Percentiles rank a stretch among this genome's conserved stretches.
These are phyloP conservation scores for Lanmaoa rubissima DNA, from an alignment of 768 basidiomycete species.

Conservation along the genomic window DNA sequence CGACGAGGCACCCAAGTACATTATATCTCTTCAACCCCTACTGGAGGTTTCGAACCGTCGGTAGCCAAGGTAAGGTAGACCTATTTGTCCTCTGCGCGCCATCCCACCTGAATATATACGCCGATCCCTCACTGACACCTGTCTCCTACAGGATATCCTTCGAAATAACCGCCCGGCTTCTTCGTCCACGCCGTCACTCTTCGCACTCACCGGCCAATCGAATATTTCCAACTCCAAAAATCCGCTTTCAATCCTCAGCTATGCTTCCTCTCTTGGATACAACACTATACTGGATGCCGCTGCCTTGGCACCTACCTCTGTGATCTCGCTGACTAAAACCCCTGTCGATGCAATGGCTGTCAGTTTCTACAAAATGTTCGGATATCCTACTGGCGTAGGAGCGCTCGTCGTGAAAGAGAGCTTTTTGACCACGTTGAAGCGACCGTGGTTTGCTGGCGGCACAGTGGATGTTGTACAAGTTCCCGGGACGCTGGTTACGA, in stretches of 20 bases:
- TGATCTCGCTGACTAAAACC: conserved; percentile 60
- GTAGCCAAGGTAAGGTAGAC: conserved; percentile 53
- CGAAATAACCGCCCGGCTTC: conserved; percentile 45
- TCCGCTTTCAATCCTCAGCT: conserved; percentile 58
- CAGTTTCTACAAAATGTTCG: conserved; percentile 91
- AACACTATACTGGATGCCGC: conserved; percentile 79
- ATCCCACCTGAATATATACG: conserved; percentile 18
- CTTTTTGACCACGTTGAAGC: conserved; percentile 56
- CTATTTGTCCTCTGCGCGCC: not conserved
- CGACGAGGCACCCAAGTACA: conserved; percentile 52
- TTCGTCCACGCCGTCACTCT: conserved; percentile 48
- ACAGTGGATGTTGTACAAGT: conserved; percentile 83
- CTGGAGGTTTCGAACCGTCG: conserved; percentile 61
- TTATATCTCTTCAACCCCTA: conserved; percentile 63
- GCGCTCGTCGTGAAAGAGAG: conserved; percentile 72
- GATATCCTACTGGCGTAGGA: conserved; percentile 82
- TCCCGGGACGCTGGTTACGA: conserved; percentile 67
- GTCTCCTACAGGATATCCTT: conserved; percentile 49
- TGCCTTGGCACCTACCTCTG: conserved; percentile 71
- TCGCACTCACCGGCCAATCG: conserved; percentile 77
- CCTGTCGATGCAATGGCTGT: conserved; percentile 81
- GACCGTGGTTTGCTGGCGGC: conserved; percentile 86
- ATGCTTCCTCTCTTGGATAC: conserved; percentile 70
- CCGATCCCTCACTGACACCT: conserved; percentile 1
- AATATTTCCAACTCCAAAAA: conserved; percentile 79